Evolutionary conservation across 140 eudicot species (phyloP).

Genomic region (Senecio squalidus): DNA sequence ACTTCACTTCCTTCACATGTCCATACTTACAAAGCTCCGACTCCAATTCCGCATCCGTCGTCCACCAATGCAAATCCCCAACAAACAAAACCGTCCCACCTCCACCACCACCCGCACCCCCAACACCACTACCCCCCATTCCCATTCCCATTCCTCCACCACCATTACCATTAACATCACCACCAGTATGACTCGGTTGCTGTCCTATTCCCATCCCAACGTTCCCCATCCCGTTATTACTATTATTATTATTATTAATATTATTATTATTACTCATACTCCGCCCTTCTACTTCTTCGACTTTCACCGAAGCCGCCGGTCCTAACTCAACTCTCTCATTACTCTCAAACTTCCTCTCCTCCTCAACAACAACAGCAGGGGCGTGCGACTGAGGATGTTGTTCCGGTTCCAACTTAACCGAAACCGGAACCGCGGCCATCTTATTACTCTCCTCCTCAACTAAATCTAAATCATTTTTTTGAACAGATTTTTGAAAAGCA

Average conservation of each 20-base stretch:
- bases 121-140: slow-evolving; percentile 27
- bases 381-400: no score
- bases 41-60: slow-evolving; percentile 82
- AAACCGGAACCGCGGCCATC: slow-evolving; percentile 12
- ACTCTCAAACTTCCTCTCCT: slow-evolving; percentile 30
- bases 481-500: slow-evolving; percentile 55
- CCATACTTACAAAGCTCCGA: slow-evolving; percentile 72
- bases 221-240: slow-evolving; percentile 3
- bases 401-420: no score
- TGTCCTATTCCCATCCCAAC: slow-evolving; percentile 38
- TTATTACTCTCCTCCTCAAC: slow-evolving; percentile 33
- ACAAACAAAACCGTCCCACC: slow-evolving; percentile 68
- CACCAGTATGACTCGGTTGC: slow-evolving; percentile 12
- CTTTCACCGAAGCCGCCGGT: slow-evolving; percentile 31
- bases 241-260: not conserved
- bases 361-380: slow-evolving; percentile 19
- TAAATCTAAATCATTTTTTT: slow-evolving; percentile 42
- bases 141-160: no score
- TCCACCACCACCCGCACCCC: slow-evolving; percentile 50
- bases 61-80: slow-evolving; percentile 98
- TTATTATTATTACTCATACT: slow-evolving; percentile 6
- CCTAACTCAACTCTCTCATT: slow-evolving; percentile 57
- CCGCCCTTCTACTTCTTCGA: slow-evolving; percentile 31
- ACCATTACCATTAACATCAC: slow-evolving; percentile 40
- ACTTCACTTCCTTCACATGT: slow-evolving; percentile 66